Conservation (phyloP, 176 grass and related monocot species). For the Avena atlantica region DNA sequence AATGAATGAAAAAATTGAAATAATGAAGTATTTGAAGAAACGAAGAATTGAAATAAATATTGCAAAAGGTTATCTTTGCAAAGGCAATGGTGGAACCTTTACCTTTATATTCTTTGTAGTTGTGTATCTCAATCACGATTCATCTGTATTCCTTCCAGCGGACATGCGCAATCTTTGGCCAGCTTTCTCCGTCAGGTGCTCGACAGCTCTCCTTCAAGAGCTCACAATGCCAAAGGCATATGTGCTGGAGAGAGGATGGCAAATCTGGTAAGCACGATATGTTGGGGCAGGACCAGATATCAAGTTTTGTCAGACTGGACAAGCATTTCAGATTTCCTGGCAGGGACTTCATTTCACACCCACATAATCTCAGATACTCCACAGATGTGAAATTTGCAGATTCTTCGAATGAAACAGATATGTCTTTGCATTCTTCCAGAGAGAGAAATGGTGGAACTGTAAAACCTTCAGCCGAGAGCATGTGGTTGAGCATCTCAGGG, state of each 20-base stretch:
- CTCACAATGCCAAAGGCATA: neutral
- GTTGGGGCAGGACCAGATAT: fast-evolving
- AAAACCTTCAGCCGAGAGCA: constrained; percentile 12
- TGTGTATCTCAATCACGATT: neutral
- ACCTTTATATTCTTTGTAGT: neutral
- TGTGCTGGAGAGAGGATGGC: neutral
- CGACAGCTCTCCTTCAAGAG: neutral
- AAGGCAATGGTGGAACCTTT: neutral
- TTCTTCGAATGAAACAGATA: neutral
- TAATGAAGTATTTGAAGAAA: no score
- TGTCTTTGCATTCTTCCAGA: neutral
- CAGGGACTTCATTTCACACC: fast-evolving
- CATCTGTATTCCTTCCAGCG: neutral
- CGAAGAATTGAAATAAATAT: neutral
- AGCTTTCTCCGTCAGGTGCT: constrained; percentile 27
- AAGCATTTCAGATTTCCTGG: constrained; percentile 9
- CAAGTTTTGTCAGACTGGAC: neutral
- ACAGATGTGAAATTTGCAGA: neutral
- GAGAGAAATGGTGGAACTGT: neutral
- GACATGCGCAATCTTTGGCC: constrained; percentile 22
- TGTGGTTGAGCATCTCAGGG: neutral
- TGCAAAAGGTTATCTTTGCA: neutral
- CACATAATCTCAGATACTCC: fast-evolving
- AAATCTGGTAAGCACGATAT: constrained; percentile 22
- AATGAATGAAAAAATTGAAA: no score